Base-by-base conservation (phyloP, 2,329 filamentous ascomycete species). In the Aureobasidium vineae region DNA sequence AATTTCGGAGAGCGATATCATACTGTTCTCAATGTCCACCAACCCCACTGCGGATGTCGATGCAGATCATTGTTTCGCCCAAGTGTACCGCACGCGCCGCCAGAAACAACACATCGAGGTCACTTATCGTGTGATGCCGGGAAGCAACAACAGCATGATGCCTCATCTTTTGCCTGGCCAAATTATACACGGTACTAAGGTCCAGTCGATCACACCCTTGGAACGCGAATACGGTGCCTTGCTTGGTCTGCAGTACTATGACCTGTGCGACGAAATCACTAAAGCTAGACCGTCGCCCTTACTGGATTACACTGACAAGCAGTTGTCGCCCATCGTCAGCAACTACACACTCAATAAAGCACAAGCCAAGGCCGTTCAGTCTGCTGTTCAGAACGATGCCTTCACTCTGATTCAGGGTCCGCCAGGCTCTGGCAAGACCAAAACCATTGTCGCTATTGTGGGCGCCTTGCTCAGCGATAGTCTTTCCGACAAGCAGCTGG, bases 361-460 rank as follows among this genome's bases (percentile, higher is more conserved):
- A 6, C 95, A 99, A 75, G 92, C 94, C 3, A 90, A 91, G 76
- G 95, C 95, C 8, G 91, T 99, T 68, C 86, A 95, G 70, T 96
- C 94, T 63, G 94, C 93, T 15, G 86, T 93, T 66, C 93, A 96
- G 73, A 99, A 99, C 71, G 95, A 98, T 77, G 96, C 92, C 0
- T 99, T 99, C 74, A 98, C 95, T 3, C 82, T 99, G 68, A 92
- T 99, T 71, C 95, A 99, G 79, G 95, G 90, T 65, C 95, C 95
- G 60, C 95, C 95, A 1, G 95, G 95, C 77, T 97, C 95, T 4
- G 95, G 94, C 74, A 99, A 99, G 80, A 99, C 95, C 0, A 99
- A 99, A 77, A 99, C 95, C 0, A 99, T 99, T 68, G 86, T 96
- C 66, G 95, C 94, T 38, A 96, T 99, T 83, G 93, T 98, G 28